Conservation (phyloP, 306 rosid species). For the Lablab purpureus region DNA sequence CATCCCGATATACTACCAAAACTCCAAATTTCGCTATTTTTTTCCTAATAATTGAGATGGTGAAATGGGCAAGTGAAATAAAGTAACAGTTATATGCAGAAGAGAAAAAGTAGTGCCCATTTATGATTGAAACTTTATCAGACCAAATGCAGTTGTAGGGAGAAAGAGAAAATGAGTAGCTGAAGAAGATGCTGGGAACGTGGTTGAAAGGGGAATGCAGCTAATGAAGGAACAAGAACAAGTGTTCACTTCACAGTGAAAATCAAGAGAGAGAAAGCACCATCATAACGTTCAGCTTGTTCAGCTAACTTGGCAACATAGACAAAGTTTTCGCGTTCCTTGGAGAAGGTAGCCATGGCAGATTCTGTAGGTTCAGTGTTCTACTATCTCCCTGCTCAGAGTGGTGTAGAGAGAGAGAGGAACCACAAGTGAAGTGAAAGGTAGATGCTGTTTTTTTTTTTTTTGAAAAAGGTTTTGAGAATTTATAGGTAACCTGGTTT, state of each 20-base stretch:
- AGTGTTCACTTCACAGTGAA: neutral
- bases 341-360: slow-evolving; percentile 52
- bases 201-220: slow-evolving; percentile 24
- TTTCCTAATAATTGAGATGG: neutral
- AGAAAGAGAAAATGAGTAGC: slow-evolving; percentile 25
- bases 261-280: slow-evolving; percentile 46
- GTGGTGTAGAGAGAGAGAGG: slow-evolving; percentile 8
- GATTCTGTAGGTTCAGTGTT: slow-evolving; percentile 18
- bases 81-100: slow-evolving; percentile 17
- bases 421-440: slow-evolving; percentile 19
- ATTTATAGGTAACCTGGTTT: slow-evolving; percentile 40
- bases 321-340: slow-evolving; percentile 45
- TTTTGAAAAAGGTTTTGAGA: neutral
- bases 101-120: neutral
- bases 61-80: slow-evolving; percentile 11
- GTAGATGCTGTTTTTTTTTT: slow-evolving; percentile 8
- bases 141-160: neutral
- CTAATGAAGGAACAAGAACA: neutral
- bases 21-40: neutral
- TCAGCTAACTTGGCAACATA: slow-evolving; percentile 52
- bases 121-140: slow-evolving; percentile 33
- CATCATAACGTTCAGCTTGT: slow-evolving; percentile 57
- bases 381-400: slow-evolving; percentile 33
- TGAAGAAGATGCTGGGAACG: neutral
- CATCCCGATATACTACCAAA: neutral